Evolutionary conservation across 139 green algal species (phyloP).

Genomic region (Ettlia oleoabundans): DNA sequence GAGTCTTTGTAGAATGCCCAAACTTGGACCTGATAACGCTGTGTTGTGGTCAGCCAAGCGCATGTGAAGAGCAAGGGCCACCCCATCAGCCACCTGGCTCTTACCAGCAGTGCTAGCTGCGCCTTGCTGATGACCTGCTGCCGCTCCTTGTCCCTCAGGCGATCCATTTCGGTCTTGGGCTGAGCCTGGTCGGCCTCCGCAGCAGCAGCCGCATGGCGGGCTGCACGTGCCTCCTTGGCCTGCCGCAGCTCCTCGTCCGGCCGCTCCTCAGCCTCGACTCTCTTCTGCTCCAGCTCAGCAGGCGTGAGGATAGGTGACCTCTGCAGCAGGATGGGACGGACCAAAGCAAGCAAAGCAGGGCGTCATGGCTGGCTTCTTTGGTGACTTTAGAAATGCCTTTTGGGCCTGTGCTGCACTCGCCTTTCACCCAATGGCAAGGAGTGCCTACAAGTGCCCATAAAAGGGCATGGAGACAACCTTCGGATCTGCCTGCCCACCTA

Average conservation of each 20-base stretch:
- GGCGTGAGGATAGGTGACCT: constrained; percentile 13
- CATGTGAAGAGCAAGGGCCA: neutral
- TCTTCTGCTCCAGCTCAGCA: neutral
- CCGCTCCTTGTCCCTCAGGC: constrained; percentile 11
- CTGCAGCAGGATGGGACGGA: neutral
- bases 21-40: no score
- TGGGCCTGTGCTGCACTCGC: no score
- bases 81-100: neutral
- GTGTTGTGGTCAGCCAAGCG: neutral
- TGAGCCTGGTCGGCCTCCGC: neutral
- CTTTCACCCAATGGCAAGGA: no score
- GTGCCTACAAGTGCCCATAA: no score
- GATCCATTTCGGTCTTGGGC: constrained; percentile 33
- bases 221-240: constrained; percentile 1
- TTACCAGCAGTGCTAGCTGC: constrained; percentile 25
- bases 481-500: no score
- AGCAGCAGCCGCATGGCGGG: neutral
- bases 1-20: no score
- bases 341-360: neutral
- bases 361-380: no score
- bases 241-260: constrained; percentile 19
- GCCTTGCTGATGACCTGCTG: constrained; percentile 9
- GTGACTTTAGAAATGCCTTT: no score
- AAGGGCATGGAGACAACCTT: no score
- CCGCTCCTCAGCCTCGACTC: neutral